phyloP scores from a whole-genome alignment of 1,284 basidiomycete species.

The Austroboletus niveus region DNA sequence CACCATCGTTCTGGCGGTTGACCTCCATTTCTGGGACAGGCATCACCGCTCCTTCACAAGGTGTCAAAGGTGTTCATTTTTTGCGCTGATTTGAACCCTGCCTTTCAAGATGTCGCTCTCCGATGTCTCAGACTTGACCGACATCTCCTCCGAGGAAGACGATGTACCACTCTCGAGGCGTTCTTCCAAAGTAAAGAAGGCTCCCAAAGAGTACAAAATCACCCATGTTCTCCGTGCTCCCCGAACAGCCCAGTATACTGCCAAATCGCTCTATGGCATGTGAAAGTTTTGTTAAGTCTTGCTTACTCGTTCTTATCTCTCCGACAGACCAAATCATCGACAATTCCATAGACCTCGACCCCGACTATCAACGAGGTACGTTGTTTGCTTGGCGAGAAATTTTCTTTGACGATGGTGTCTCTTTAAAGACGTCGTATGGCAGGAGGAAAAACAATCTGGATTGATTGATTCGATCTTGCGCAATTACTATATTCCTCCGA shows the following conservation, averaged over 20 bases:
- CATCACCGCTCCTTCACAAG: not conserved
- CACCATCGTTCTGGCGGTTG: not conserved
- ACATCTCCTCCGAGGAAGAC: conserved; percentile 41
- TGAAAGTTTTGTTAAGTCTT: not conserved
- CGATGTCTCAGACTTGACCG: conserved; percentile 44
- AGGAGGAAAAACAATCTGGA: conserved; percentile 43
- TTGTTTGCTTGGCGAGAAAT: not conserved
- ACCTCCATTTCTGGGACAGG: not conserved
- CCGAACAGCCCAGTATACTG: conserved; percentile 43
- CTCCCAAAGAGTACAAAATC: conserved; percentile 36
- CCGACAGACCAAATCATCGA: conserved; percentile 46
- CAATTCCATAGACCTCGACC: conserved; percentile 46
- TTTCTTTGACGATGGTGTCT: not conserved
- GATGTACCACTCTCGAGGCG: conserved; percentile 29
- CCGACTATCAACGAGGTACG: conserved; percentile 53
- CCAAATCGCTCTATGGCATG: conserved; percentile 46
- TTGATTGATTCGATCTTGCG: conserved; percentile 55
- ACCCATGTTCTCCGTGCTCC: conserved; percentile 39
- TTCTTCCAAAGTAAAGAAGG: conserved; percentile 20
- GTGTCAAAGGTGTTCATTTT: not conserved
- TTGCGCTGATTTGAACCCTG: not conserved
- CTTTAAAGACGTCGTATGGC: conserved; percentile 49
- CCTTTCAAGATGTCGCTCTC: conserved; percentile 32
- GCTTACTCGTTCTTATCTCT: not conserved
- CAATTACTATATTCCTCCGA: conserved; percentile 55